Evolutionary conservation across 768 basidiomycete species (phyloP), one percentile per base, ranked within the genome.

Genomic region (Calvatia gigantea): DNA sequence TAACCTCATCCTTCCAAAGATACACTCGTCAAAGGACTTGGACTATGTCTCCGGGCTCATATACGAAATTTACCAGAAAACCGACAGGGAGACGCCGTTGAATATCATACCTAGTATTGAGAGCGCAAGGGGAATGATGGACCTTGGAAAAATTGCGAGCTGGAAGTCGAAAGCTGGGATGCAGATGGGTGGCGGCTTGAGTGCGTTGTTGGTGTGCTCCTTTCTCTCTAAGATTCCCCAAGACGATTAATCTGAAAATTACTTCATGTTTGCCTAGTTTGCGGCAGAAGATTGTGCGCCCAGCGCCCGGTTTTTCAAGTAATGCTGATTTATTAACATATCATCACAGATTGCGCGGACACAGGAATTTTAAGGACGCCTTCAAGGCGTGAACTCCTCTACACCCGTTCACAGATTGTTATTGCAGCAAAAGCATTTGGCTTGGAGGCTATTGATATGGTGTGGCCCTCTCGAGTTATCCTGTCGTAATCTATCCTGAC

Each of bases 271-370:
- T 11, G 4, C 1, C 33, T 61, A 96, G 94, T 98, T 97, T 67
- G 94, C 91, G 2, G 91, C 94, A 19, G 94, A 98, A 73, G 94
- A 98, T 64, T 96, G 92, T 94, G 68, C n/a, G n/a, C n/a, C n/a
- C n/a, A 60, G 80, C 65, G 28, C 21, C 28, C 60, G 32, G 31
- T 56, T 43, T 11, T 21, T 23, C 14, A 41, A 15, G 35, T 11
- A 27, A 12, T 32, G 21, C 19, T 15, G n/a, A 42, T 29, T 21
- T 43, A 9, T 39, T 44, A 21, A 31, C 33, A 11, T 27, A 17
- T 14, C 41, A 41, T 39, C 27, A 29, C 32, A 96, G 93, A 92
- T 68, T 97, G 95, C 63, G 94, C 94, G 0, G 89, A 94, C 65
- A 89, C 93, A 2, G 84, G 83, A 4, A 86, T 97, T 50, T 79